A percentile compares a stretch with the other conserved stretches of the same genome.
Conservation (phyloP, 805 yeast species). For the Candida dajiaensis region DNA sequence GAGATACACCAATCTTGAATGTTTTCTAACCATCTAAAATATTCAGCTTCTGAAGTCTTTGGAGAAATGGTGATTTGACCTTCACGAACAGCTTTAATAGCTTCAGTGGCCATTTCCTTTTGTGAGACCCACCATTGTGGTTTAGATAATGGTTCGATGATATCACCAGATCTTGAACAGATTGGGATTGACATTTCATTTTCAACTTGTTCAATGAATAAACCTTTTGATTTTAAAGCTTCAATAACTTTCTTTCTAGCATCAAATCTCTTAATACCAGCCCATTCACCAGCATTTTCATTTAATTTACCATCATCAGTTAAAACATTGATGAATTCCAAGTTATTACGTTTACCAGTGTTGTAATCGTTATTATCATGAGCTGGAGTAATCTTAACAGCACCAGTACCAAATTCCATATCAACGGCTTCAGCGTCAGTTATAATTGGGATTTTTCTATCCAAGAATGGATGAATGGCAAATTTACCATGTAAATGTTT, state of each 20-base stretch:
- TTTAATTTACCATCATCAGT: conserved; percentile 91
- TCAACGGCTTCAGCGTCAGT: conserved; percentile 93
- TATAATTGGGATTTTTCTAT: conserved; percentile 79
- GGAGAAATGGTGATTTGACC: conserved; percentile 84
- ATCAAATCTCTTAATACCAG: conserved; percentile 88
- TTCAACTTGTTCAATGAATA: conserved; percentile 79
- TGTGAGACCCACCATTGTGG: conserved; percentile 99
- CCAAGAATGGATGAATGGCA: conserved; percentile 85
- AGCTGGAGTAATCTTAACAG: conserved; percentile 98
- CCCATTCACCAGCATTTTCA: conserved; percentile 90
- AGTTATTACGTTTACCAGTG: conserved; percentile 89
- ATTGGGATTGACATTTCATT: conserved; percentile 94
- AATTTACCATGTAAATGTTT: conserved; percentile 91
- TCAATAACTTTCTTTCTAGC: conserved; percentile 85
- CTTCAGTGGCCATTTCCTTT: conserved; percentile 80
- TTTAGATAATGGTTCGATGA: conserved; percentile 92
- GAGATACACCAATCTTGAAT: conserved; percentile 99
- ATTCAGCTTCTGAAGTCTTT: conserved; percentile 86
- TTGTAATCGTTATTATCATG: conserved; percentile 96
- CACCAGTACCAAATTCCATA: conserved; percentile 99
- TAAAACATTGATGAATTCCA: conserved; percentile 83
- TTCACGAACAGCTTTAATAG: conserved; percentile 74
- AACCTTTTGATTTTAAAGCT: conserved; percentile 64
- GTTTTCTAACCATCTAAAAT: conserved; percentile 90
- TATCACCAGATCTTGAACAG: conserved; percentile 95